These are phyloP conservation scores for Lactarius psammicola DNA, from an alignment of 768 basidiomycete species.

Conservation along the genomic window DNA sequence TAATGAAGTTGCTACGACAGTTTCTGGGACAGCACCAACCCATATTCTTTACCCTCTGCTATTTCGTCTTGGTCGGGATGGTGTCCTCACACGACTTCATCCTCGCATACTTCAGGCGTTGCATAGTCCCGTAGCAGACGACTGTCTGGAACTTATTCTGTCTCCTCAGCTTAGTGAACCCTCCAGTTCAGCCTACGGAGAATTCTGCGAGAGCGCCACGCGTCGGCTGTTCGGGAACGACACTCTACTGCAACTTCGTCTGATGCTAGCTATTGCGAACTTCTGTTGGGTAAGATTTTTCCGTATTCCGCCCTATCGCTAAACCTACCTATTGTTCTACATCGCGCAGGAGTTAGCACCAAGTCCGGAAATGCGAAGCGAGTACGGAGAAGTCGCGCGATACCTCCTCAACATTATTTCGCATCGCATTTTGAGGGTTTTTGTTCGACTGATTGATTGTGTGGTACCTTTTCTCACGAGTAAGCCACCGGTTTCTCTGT, in stretches of 20 bases:
- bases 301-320: conserved; percentile 7
- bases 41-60: conserved; percentile 52
- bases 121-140: conserved; percentile 37
- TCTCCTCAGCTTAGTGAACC: conserved; percentile 35
- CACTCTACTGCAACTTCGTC: conserved; percentile 49
- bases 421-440: conserved; percentile 17
- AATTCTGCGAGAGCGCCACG: conserved; percentile 47
- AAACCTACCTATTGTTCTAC: too few species aligned
- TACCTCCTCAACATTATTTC: conserved; percentile 21
- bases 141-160: conserved; percentile 36
- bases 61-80: conserved; percentile 43
- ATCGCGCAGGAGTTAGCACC: conserved; percentile 12
- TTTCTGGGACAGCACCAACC: conserved; percentile 47
- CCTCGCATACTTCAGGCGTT: conserved; percentile 49
- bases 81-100: conserved; percentile 41
- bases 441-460: conserved; percentile 22
- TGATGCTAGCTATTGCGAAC: conserved; percentile 50
- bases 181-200: conserved; percentile 30
- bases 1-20: conserved; percentile 32
- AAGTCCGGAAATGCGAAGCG: conserved; percentile 9
- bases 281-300: conserved; percentile 44
- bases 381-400: conserved; percentile 19
- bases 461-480: conserved; percentile 18
- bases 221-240: conserved; percentile 64
- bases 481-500: conserved; percentile 22